A percentile compares a stretch with the other conserved stretches of the same genome.
These are phyloP conservation scores for Mallotus nudiflorus DNA, from an alignment of 345 rosid species.

Conservation along the genomic window DNA sequence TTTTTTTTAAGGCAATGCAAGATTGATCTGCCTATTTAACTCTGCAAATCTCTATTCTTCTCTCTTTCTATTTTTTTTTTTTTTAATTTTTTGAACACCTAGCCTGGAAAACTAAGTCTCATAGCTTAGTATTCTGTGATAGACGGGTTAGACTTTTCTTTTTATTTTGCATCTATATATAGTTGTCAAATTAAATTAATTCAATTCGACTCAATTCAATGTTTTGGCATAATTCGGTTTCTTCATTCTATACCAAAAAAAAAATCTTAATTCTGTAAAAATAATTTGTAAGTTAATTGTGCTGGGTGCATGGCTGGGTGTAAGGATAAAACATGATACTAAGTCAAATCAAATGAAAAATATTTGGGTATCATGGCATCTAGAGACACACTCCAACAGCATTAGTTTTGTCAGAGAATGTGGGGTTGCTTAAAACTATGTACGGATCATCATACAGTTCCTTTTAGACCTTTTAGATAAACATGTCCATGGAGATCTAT, in stretches of 20 bases:
- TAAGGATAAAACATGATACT: constrained; percentile 1
- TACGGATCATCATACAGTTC: constrained; percentile 39
- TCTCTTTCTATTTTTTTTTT: neutral
- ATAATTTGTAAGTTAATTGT: neutral
- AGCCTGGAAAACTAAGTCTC: too few relatives aligned
- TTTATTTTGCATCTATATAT: too few relatives aligned
- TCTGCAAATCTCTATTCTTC: constrained; percentile 4
- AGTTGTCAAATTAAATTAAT: neutral
- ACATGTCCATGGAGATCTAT: neutral
- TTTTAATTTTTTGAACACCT: too few relatives aligned
- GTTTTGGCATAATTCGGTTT: too few relatives aligned
- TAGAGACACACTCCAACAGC: neutral
- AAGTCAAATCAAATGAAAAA: constrained; percentile 17
- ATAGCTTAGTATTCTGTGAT: too few relatives aligned
- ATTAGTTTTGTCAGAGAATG: constrained; percentile 58
- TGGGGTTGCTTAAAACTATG: constrained; percentile 52
- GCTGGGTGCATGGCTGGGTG: neutral
- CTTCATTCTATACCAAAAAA: too few relatives aligned
- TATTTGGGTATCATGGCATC: neutral
- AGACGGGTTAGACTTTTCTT: too few relatives aligned
- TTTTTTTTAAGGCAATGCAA: constrained; percentile 31
- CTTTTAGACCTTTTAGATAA: too few relatives aligned
- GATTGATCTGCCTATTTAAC: neutral
- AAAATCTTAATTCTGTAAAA: too few relatives aligned
- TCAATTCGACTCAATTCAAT: neutral